A percentile compares a stretch with the other conserved stretches of the same genome.
Evolutionary conservation across 2,329 filamentous ascomycete genomes (phyloP).

Genomic region (Sclerotinia minor): DNA sequence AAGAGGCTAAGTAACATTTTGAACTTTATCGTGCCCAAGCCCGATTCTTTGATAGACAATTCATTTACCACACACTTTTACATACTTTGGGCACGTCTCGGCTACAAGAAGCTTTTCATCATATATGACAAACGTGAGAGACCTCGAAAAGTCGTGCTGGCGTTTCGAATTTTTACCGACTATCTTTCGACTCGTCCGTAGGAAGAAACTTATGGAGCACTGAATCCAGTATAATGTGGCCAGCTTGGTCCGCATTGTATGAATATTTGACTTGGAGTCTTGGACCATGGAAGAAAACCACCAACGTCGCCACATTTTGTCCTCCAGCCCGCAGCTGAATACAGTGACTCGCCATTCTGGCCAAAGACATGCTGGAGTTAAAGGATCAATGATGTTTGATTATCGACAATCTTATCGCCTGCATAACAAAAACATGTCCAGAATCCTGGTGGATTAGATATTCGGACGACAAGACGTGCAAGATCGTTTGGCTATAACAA

Average conservation of each 20-base stretch:
- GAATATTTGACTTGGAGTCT: background rate
- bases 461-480: no score
- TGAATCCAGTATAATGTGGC: background rate
- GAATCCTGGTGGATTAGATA: no score
- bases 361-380: background rate
- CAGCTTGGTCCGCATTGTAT: background rate
- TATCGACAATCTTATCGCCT: background rate
- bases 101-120: background rate
- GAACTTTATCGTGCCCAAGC: background rate
- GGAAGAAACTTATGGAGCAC: background rate
- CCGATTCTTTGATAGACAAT: constrained; percentile 1
- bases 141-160: background rate
- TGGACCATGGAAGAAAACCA: background rate
- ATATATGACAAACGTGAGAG: background rate
- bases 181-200: background rate
- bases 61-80: constrained; percentile 11
- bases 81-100: background rate
- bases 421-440: background rate
- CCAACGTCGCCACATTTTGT: background rate
- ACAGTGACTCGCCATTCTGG: no score
- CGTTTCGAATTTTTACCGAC: background rate
- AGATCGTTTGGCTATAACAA: no score
- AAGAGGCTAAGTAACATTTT: background rate
- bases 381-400: background rate
- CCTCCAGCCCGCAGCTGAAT: background rate